Conservation (phyloP, 148 eudicot genomes). For the Rhododendron ovatum region DNA sequence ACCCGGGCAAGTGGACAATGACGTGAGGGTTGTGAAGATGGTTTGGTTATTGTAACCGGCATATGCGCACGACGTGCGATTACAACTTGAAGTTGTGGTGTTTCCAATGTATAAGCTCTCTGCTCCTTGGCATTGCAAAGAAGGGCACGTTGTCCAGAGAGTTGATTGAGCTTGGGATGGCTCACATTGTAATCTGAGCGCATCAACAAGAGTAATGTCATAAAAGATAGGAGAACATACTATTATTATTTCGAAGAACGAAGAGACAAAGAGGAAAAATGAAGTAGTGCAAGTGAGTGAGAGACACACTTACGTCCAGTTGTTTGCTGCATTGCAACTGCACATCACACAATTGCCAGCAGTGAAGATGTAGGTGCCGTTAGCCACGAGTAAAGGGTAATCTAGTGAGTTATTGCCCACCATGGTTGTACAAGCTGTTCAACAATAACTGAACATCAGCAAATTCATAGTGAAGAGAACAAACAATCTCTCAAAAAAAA, state of each 20-base stretch:
- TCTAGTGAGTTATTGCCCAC: too few species aligned
- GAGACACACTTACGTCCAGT: conserved; percentile 47
- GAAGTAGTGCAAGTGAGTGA: neutral
- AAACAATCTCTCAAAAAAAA: too few species aligned
- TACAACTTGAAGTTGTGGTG: conserved; percentile 48
- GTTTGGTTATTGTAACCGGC: conserved; percentile 47
- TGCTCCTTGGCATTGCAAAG: conserved; percentile 34
- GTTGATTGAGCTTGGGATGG: conserved; percentile 44
- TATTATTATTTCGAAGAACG: neutral
- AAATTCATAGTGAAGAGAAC: too few species aligned
- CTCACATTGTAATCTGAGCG: conserved; percentile 56
- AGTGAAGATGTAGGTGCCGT: conserved; percentile 56
- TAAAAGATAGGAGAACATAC: neutral
- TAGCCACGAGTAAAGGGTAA: conserved; percentile 41
- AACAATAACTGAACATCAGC: too few species aligned
- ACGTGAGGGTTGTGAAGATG: conserved; percentile 36
- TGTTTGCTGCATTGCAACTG: conserved; percentile 55
- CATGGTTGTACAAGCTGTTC: too few species aligned
- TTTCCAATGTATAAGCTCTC: conserved; percentile 34
- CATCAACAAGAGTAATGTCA: neutral
- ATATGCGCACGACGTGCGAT: conserved; percentile 51
- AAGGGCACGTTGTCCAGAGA: conserved; percentile 28
- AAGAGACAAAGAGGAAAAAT: neutral
- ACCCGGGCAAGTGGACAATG: conserved; percentile 62
- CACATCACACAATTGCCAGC: conserved; percentile 74